A percentile compares a stretch with the other conserved stretches of the same genome.
Conservation (phyloP, 148 eudicot genomes). For the Chenopodium suecicum region DNA sequence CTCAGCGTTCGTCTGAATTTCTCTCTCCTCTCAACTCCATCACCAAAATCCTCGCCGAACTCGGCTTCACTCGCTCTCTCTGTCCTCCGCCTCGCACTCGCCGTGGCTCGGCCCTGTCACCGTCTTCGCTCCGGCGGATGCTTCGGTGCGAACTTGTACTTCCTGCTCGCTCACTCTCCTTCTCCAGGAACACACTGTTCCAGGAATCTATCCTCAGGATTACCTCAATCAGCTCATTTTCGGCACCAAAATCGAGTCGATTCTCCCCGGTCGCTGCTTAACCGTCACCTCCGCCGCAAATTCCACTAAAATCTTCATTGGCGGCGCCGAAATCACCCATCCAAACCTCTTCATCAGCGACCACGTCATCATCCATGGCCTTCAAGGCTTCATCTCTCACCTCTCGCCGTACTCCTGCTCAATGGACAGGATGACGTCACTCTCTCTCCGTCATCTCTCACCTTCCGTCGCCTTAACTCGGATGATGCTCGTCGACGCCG, state of each 20-base stretch:
- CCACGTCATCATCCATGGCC: conserved; percentile 53
- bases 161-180: conserved; percentile 62
- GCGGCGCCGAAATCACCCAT: conserved; percentile 54
- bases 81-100: conserved; percentile 37
- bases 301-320: conserved; percentile 43
- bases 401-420: conserved; percentile 70
- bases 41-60: too few species aligned
- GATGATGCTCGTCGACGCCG: conserved; percentile 53
- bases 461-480: conserved; percentile 40
- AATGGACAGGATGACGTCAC: conserved; percentile 49
- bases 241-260: conserved; percentile 67
- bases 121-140: conserved; percentile 64
- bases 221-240: conserved; percentile 50
- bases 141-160: conserved; percentile 62
- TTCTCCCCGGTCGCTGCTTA: conserved; percentile 59
- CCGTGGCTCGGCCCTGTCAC: conserved; percentile 57
- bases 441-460: conserved; percentile 41
- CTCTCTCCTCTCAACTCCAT: too few species aligned
- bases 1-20: too few species aligned
- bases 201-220: conserved; percentile 56
- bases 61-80: conserved; percentile 29
- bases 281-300: conserved; percentile 44
- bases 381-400: conserved; percentile 68
- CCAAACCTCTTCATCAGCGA: conserved; percentile 50
- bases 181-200: conserved; percentile 70